phyloP scores from a whole-genome alignment of 2,329 filamentous ascomycete species.

The Corniculantispora saksenae region DNA sequence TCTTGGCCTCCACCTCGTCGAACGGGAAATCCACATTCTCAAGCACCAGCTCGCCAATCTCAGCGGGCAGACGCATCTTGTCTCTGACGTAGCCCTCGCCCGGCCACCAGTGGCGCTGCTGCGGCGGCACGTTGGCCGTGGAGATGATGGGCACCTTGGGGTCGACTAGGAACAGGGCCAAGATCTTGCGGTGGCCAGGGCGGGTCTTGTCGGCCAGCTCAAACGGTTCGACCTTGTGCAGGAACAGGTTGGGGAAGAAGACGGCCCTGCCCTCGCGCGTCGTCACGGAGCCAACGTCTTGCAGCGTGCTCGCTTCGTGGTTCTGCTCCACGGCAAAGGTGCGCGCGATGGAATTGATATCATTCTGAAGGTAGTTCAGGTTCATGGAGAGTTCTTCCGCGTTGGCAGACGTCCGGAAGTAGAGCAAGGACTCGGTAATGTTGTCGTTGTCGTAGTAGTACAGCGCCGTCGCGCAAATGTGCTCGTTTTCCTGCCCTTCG shows the following conservation, averaged over 20 bases:
- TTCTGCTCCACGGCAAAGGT: slow-evolving; percentile 36
- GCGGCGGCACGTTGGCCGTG: slow-evolving; percentile 47
- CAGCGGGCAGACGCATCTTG: background rate
- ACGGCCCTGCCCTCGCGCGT: slow-evolving; percentile 51
- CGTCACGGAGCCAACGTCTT: slow-evolving; percentile 48
- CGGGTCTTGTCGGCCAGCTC: slow-evolving; percentile 50
- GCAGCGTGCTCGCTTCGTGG: slow-evolving; percentile 23
- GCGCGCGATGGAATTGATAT: slow-evolving; percentile 35
- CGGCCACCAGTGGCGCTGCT: slow-evolving; percentile 41
- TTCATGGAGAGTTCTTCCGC: slow-evolving; percentile 28
- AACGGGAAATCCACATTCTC: background rate
- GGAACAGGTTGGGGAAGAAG: slow-evolving; percentile 56
- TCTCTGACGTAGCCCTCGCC: slow-evolving; percentile 2
- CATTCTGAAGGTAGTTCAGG: slow-evolving; percentile 34
- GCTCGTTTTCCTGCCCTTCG: slow-evolving; percentile 61
- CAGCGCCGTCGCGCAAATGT: slow-evolving; percentile 62
- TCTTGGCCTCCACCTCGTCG: background rate
- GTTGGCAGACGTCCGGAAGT: slow-evolving; percentile 48
- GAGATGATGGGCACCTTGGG: slow-evolving; percentile 48
- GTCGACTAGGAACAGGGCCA: slow-evolving; percentile 63
- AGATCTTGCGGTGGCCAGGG: slow-evolving; percentile 59
- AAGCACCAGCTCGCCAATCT: background rate
- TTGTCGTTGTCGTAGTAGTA: slow-evolving; percentile 65
- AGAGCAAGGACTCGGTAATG: slow-evolving; percentile 52
- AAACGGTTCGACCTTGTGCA: slow-evolving; percentile 56